These are phyloP conservation scores for Rhynchosporium secalis DNA, from an alignment of 2,329 filamentous ascomycete species.

Conservation along the genomic window DNA sequence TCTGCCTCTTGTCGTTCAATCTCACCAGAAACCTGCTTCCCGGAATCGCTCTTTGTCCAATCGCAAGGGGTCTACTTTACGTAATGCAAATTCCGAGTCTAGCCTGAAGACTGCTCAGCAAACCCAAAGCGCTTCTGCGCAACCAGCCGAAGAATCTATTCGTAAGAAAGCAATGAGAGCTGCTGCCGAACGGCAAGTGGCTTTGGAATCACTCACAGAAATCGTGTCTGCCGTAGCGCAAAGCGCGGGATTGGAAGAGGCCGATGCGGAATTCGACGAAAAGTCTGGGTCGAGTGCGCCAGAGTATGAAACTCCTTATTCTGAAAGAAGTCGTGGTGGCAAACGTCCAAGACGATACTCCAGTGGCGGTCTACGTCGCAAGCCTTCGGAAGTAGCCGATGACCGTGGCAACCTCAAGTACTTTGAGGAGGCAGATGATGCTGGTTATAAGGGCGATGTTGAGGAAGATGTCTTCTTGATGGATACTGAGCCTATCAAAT, in stretches of 20 bases:
- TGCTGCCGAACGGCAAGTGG: slow-evolving; percentile 31
- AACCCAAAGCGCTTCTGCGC: slow-evolving; percentile 20
- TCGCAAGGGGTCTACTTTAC: slow-evolving; percentile 46
- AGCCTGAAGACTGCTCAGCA: slow-evolving; percentile 35
- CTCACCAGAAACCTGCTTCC: slow-evolving; percentile 65
- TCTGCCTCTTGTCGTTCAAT: slow-evolving; percentile 77
- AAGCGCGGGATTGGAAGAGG: slow-evolving; percentile 26
- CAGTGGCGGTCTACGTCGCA: slow-evolving; percentile 75
- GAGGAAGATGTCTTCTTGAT: slow-evolving; percentile 70
- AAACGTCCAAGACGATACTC: slow-evolving; percentile 74
- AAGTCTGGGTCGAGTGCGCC: slow-evolving; percentile 65
- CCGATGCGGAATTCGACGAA: slow-evolving; percentile 41
- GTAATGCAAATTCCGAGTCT: slow-evolving; percentile 38
- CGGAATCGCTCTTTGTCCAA: slow-evolving; percentile 64
- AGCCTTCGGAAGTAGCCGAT: slow-evolving; percentile 70
- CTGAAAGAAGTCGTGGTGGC: slow-evolving; percentile 23
- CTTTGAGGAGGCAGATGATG: slow-evolving; percentile 85
- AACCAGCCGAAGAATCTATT: slow-evolving; percentile 48
- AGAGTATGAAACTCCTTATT: slow-evolving; percentile 53
- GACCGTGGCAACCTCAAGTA: slow-evolving; percentile 81
- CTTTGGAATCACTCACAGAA: slow-evolving; percentile 21
- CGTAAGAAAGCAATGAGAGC: slow-evolving; percentile 37
- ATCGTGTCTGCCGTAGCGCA: slow-evolving; percentile 12
- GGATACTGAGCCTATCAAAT: slow-evolving; percentile 48
- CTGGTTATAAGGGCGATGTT: slow-evolving; percentile 72